Percentiles rank a stretch among this genome's conserved stretches.
Conservation (phyloP, 1,139 yeast species). For the Keqinozyma sinolaborantium region DNA sequence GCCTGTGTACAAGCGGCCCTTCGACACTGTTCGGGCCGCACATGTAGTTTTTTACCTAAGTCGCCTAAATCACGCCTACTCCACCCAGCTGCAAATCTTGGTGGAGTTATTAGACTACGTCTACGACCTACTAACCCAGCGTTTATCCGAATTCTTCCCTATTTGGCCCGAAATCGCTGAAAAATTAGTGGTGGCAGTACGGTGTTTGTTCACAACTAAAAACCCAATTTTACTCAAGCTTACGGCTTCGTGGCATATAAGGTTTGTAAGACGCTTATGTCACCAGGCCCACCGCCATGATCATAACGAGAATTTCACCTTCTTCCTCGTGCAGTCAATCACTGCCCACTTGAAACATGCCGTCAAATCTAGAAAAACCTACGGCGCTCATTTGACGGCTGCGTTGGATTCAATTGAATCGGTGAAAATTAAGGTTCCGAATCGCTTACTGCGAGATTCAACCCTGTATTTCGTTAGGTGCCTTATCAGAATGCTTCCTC, state of each 20-base stretch:
- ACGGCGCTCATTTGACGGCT: too few species aligned
- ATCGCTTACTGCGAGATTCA: background rate
- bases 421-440: too few species aligned
- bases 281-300: too few species aligned
- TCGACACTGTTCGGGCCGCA: too few species aligned
- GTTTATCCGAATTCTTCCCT: background rate
- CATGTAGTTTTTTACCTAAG: too few species aligned
- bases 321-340: too few species aligned
- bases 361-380: too few species aligned
- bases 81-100: background rate
- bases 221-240: too few species aligned
- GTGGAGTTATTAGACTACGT: background rate
- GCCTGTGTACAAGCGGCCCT: too few species aligned
- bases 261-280: background rate
- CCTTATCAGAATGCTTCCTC: background rate
- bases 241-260: background rate
- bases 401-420: too few species aligned
- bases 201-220: background rate
- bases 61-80: background rate
- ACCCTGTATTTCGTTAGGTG: background rate
- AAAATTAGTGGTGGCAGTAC: background rate
- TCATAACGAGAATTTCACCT: too few species aligned
- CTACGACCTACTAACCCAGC: background rate
- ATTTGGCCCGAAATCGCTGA: background rate
- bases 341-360: too few species aligned